Evolutionary conservation across 2,329 filamentous ascomycete species (phyloP), one percentile per base, ranked within the genome.

Genomic region (Tympanopsis confertula): DNA sequence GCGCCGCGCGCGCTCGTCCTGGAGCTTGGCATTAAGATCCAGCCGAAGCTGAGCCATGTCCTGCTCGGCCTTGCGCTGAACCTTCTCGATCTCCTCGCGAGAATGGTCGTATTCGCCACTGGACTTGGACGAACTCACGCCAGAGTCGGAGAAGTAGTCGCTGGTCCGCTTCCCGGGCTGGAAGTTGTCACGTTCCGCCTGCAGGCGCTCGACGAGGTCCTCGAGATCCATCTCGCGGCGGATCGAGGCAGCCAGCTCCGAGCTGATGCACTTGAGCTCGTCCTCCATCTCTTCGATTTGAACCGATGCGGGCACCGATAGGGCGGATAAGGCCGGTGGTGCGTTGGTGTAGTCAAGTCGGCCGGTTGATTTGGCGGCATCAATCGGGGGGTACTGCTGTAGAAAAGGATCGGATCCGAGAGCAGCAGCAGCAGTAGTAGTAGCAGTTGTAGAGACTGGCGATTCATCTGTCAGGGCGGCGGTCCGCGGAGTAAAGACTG

Each of bases 61-160:
- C 61, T 95, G 89, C 60, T 96, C 89, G 2, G 84, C 78, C 47
- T 79, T 79, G 45, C 91, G 74, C 49, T 88, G 82, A 35, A 91
- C 69, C 56, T 78, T 85, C 42, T 94, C 86, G 22, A 95, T 65
- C 55, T 95, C 86, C 50, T 80, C 75, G 36, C 68, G 70, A 20
- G 65, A 68, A 32, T 73, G 66, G 41, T 80, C 76, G 42, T 65
- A 65, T 35, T 85, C 81, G 43, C 71, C 64, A 1, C 82, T 79
- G 51, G 80, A 82, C 50, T 86, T 83, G 38, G 85, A 72, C 1
- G 86, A 89, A 56, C 86, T 89, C 41, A 86, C 82, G 20, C 91
- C 91, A 4, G 88, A 94, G 57, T 98, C 91, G 2, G 91, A 98
- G 56, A 91, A 98, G 62, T 98, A 96, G 61, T 98, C 91, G 61